Conservation (phyloP, 345 rosid species). For the Eucalyptus victrix region DNA sequence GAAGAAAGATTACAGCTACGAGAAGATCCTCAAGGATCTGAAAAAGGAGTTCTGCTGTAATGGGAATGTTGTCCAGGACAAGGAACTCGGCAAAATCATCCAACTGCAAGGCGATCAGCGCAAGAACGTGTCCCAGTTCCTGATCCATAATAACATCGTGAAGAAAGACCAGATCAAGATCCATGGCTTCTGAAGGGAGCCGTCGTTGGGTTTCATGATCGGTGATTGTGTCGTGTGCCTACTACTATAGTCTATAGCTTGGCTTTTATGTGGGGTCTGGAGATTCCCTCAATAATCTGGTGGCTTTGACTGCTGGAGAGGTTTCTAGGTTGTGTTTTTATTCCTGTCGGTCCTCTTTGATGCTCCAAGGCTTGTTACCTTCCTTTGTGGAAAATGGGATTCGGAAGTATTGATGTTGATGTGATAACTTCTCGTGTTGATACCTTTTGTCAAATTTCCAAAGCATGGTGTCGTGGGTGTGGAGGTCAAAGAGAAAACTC, state of each 20-base stretch:
- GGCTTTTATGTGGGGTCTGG: background rate
- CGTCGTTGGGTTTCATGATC: background rate
- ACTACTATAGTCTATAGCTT: background rate
- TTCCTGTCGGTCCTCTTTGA: background rate
- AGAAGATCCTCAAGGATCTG: slow-evolving; percentile 68
- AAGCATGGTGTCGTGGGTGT: background rate
- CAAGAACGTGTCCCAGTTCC: slow-evolving; percentile 64
- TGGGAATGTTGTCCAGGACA: slow-evolving; percentile 83
- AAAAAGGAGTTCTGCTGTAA: slow-evolving; percentile 85
- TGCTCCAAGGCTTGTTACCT: background rate
- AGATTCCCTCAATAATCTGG: background rate
- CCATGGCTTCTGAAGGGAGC: slow-evolving; percentile 54
- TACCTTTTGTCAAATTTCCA: background rate
- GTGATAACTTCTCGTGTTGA: background rate
- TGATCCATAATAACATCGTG: slow-evolving; percentile 44
- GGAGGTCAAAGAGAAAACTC: background rate
- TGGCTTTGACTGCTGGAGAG: background rate
- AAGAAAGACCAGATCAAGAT: slow-evolving; percentile 75
- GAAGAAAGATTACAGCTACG: slow-evolving; percentile 55
- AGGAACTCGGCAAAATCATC: slow-evolving; percentile 74
- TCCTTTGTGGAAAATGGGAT: background rate
- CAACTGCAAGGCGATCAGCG: slow-evolving; percentile 98
- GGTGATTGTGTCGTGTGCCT: background rate
- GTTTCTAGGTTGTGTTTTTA: background rate
- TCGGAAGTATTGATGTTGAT: background rate